A percentile compares a stretch with the other conserved stretches of the same genome.
These are phyloP conservation scores for Grigorovia transvaalensis DNA, from an alignment of 805 yeast genomes.

Conservation along the genomic window DNA sequence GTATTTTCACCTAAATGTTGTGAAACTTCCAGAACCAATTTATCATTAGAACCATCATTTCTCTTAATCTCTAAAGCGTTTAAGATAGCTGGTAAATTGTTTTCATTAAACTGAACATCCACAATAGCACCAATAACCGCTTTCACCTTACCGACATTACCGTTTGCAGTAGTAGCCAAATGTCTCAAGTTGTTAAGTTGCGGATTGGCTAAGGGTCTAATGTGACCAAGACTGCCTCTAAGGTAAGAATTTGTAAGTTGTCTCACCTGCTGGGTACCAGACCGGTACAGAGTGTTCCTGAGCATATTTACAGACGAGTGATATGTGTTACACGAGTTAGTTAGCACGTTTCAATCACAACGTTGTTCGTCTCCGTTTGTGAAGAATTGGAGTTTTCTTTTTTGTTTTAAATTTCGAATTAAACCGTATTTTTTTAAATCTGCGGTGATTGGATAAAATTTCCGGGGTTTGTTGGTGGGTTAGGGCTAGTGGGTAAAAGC, in stretches of 20 bases:
- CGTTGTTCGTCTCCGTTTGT: too few relatives aligned
- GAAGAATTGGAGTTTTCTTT: too few relatives aligned
- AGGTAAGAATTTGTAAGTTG: not conserved
- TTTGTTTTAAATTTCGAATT: too few relatives aligned
- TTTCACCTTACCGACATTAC: conserved; percentile 72
- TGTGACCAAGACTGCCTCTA: not conserved
- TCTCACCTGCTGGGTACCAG: not conserved
- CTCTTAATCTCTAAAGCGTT: conserved; percentile 89
- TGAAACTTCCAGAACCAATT: conserved; percentile 93
- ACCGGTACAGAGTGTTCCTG: not conserved
- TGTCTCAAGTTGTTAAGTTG: not conserved
- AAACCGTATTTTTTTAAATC: too few relatives aligned
- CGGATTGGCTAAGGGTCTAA: not conserved
- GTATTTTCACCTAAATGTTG: conserved; percentile 99
- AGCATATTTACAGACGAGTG: not conserved
- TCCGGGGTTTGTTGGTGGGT: too few relatives aligned
- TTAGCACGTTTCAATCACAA: not conserved
- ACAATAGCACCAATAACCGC: conserved; percentile 99
- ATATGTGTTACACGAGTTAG: not conserved
- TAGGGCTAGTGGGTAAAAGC: too few relatives aligned
- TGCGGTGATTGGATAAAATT: not conserved
- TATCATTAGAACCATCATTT: conserved; percentile 51
- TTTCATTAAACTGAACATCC: conserved; percentile 97
- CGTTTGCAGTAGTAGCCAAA: conserved; percentile 44
- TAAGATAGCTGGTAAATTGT: conserved; percentile 92